Conservation (phyloP, 2,329 filamentous ascomycete genomes). For the Fusarium chuoi region DNA sequence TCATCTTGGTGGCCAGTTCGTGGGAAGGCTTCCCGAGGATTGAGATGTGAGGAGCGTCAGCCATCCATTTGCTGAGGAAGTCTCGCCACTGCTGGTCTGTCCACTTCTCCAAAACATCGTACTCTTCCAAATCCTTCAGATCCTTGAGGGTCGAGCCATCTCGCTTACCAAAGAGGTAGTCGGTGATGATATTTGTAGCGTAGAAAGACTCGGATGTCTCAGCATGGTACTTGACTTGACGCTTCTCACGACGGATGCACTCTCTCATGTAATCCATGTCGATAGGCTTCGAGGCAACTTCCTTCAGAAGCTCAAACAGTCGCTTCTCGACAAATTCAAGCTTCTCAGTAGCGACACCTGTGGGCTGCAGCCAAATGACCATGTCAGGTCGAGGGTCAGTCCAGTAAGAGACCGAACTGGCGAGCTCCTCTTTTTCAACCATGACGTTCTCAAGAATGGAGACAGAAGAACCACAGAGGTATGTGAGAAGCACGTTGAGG, state of each 20-base stretch:
- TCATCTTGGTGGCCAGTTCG: slow-evolving; percentile 81
- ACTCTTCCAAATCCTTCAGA: slow-evolving; percentile 66
- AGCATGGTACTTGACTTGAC: slow-evolving; percentile 84
- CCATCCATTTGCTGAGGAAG: slow-evolving; percentile 85
- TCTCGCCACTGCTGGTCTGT: slow-evolving; percentile 83
- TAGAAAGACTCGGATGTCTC: slow-evolving; percentile 86
- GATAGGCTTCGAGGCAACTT: slow-evolving; percentile 81
- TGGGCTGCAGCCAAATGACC: slow-evolving; percentile 86
- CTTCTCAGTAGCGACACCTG: slow-evolving; percentile 87
- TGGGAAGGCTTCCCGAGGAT: slow-evolving; percentile 88
- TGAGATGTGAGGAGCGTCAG: slow-evolving; percentile 86
- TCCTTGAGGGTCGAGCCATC: slow-evolving; percentile 80
- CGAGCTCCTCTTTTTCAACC: slow-evolving; percentile 92
- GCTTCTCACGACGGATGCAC: slow-evolving; percentile 82
- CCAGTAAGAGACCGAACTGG: slow-evolving; percentile 84
- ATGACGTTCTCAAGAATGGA: slow-evolving; percentile 91
- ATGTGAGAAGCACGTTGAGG: slow-evolving; percentile 82
- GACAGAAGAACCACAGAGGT: slow-evolving; percentile 92
- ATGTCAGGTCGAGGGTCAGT: slow-evolving; percentile 83
- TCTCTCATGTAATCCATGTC: slow-evolving; percentile 93
- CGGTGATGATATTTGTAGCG: slow-evolving; percentile 85
- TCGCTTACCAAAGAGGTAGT: slow-evolving; percentile 89
- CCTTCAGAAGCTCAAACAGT: slow-evolving; percentile 83
- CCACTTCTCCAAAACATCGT: slow-evolving; percentile 81
- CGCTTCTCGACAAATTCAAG: slow-evolving; percentile 85